These are phyloP conservation scores for Viridothelium virens DNA, from an alignment of 495 filamentous ascomycete species.

Conservation along the genomic window DNA sequence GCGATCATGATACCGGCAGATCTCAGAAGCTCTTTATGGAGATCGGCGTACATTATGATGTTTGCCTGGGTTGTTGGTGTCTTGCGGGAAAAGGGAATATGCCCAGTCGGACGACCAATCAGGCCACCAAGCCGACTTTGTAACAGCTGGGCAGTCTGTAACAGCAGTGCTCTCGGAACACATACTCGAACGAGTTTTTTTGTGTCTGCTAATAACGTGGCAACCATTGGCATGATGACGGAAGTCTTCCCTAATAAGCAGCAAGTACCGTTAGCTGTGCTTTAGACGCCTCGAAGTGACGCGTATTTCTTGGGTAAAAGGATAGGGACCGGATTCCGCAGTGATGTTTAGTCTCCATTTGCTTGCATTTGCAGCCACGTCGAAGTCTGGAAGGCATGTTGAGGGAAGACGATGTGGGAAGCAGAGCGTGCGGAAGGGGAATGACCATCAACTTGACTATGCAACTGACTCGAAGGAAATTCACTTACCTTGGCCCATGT, in stretches of 20 bases:
- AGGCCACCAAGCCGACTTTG: constrained; percentile 53
- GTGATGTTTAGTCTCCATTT: too few species aligned
- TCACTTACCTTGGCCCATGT: constrained; percentile 58
- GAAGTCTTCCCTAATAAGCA: constrained; percentile 52
- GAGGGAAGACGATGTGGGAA: background rate
- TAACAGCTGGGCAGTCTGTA: constrained; percentile 57
- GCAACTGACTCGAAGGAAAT: background rate
- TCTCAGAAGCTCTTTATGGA: constrained; percentile 29
- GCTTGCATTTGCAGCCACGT: too few species aligned
- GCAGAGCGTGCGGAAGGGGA: background rate
- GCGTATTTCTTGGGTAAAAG: too few species aligned
- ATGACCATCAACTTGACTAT: background rate
- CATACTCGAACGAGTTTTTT: constrained; percentile 49
- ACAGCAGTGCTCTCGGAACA: constrained; percentile 54
- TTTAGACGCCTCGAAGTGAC: background rate
- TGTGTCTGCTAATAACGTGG: constrained; percentile 48
- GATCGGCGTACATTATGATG: constrained; percentile 32
- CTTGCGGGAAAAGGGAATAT: constrained; percentile 56
- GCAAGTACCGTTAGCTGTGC: constrained; percentile 32
- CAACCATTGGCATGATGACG: constrained; percentile 60
- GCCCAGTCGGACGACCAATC: constrained; percentile 48
- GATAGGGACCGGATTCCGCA: too few species aligned
- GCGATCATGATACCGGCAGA: constrained; percentile 50
- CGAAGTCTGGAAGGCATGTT: too few species aligned
- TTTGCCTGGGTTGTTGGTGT: constrained; percentile 31